Percentiles rank a stretch among this genome's conserved stretches.
These are phyloP conservation scores for Aspergillus bridgeri DNA, from an alignment of 495 filamentous ascomycete genomes.

Conservation along the genomic window DNA sequence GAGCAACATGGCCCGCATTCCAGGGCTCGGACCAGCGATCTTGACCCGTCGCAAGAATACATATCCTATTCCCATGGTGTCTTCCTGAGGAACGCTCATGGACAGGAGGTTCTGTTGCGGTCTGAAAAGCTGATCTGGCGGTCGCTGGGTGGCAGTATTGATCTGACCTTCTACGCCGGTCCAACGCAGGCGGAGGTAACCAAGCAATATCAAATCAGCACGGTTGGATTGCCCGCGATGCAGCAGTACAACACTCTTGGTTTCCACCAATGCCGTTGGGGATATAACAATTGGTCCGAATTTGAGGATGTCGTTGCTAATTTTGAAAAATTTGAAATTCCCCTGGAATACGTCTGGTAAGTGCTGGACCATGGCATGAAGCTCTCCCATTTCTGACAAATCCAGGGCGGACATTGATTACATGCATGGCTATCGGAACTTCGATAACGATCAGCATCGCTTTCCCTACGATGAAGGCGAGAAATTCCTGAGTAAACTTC, in stretches of 20 bases:
- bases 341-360: slow-evolving; percentile 66
- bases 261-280: slow-evolving; percentile 65
- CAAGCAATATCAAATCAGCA: slow-evolving; percentile 52
- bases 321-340: slow-evolving; percentile 58
- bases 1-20: slow-evolving; percentile 44
- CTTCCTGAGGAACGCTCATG: slow-evolving; percentile 64
- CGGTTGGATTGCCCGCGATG: slow-evolving; percentile 59
- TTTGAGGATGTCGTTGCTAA: slow-evolving; percentile 55
- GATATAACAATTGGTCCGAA: slow-evolving; percentile 57
- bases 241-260: slow-evolving; percentile 62
- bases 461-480: slow-evolving; percentile 50
- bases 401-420: slow-evolving; percentile 57
- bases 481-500: slow-evolving; percentile 61
- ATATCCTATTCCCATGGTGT: slow-evolving; percentile 59
- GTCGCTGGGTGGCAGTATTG: slow-evolving; percentile 59
- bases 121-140: slow-evolving; percentile 73
- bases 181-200: slow-evolving; percentile 55
- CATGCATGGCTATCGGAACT: slow-evolving; percentile 57
- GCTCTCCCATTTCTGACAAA: not conserved
- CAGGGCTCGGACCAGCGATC: slow-evolving; percentile 52
- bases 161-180: slow-evolving; percentile 61
- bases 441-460: slow-evolving; percentile 51
- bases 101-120: slow-evolving; percentile 67
- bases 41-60: slow-evolving; percentile 54
- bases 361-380: not conserved